Evolutionary conservation across 2,329 filamentous ascomycete species (phyloP).

Genomic region (Aphanoascus verrucosus): DNA sequence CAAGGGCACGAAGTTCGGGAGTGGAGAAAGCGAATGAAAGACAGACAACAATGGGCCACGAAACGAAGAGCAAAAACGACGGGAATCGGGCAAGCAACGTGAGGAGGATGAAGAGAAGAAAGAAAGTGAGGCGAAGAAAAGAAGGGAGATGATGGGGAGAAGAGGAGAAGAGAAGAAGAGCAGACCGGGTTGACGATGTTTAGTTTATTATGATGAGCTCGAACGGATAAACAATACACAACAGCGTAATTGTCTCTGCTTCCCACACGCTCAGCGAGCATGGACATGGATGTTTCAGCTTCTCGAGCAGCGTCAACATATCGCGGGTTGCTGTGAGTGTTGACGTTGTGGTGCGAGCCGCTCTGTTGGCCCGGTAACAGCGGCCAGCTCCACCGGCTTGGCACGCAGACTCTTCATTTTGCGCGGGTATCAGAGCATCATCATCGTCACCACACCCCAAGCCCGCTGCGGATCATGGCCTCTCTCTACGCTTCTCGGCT

Average conservation of each 20-base stretch:
- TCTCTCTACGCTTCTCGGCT: not conserved
- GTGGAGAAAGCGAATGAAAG: constrained; percentile 9
- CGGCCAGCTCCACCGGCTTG: too few species aligned
- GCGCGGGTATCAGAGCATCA: not conserved
- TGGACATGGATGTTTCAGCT: too few species aligned
- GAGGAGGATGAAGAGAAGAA: constrained; percentile 13
- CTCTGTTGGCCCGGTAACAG: too few species aligned
- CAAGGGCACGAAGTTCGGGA: not conserved
- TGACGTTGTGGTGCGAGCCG: too few species aligned
- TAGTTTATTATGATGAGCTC: not conserved
- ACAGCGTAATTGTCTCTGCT: too few species aligned
- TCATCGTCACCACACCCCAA: not conserved
- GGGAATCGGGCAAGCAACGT: constrained; percentile 16
- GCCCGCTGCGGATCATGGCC: not conserved
- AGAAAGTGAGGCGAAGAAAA: constrained; percentile 12
- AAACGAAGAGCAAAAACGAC: constrained; percentile 17
- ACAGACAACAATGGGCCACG: not conserved
- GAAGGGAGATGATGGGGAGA: constrained; percentile 18
- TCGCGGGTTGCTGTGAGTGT: too few species aligned
- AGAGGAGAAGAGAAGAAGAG: constrained; percentile 15
- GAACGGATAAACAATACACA: too few species aligned
- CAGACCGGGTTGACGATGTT: not conserved
- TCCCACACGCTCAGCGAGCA: too few species aligned
- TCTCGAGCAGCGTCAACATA: too few species aligned
- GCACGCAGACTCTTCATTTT: not conserved